These are phyloP conservation scores for Rhododendron griersonianum DNA, from an alignment of 148 eudicot species.

Conservation along the genomic window DNA sequence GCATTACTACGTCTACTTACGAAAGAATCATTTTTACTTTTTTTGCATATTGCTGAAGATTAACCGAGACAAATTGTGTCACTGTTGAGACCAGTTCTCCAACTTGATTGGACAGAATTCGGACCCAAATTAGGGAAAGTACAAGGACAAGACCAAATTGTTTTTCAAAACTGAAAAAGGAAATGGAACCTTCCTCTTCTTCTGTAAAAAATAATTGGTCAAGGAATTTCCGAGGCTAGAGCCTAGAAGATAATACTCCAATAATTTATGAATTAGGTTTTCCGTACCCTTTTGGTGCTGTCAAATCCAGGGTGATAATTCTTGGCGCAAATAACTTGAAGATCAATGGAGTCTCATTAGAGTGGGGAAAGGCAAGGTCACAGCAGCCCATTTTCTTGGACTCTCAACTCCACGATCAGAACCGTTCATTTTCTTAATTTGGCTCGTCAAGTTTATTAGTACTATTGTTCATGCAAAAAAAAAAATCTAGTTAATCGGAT, in stretches of 20 bases:
- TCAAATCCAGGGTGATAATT: slow-evolving; percentile 19
- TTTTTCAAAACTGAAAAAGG: not conserved
- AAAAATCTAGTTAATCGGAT: too few relatives aligned
- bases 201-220: slow-evolving; percentile 13
- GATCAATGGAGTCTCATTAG: not conserved
- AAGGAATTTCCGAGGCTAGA: slow-evolving; percentile 25
- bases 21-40: too few relatives aligned
- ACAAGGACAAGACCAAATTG: not conserved
- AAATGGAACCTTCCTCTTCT: slow-evolving; percentile 6
- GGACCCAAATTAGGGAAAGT: slow-evolving; percentile 11
- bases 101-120: slow-evolving; percentile 9
- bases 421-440: too few relatives aligned
- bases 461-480: not conserved
- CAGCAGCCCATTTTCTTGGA: not conserved
- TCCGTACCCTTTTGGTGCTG: slow-evolving; percentile 16
- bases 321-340: not conserved
- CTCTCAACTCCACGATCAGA: not conserved
- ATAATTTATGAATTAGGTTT: not conserved
- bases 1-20: too few relatives aligned
- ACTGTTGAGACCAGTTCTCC: not conserved
- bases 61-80: not conserved
- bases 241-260: slow-evolving; percentile 8
- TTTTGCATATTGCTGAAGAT: not conserved
- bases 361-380: not conserved
- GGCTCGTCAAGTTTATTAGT: not conserved